Evolutionary conservation across 495 filamentous ascomycete species (phyloP), one percentile per base, ranked within the genome.

Genomic region (Oidiodendron maius): DNA sequence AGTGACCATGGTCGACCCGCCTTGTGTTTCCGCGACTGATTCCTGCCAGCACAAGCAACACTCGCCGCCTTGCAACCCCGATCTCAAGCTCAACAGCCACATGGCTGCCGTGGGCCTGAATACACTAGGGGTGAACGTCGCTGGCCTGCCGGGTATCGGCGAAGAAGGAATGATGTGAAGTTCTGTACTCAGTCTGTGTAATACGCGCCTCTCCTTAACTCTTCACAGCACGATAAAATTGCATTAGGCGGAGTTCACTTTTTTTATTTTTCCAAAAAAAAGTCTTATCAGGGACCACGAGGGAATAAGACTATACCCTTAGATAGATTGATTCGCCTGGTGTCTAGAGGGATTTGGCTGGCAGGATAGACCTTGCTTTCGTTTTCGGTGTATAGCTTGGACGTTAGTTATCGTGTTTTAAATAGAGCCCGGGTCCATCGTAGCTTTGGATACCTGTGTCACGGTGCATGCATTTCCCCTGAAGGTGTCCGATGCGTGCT

Each of bases 1-100:
- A 61, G 75, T 63, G 18, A 15, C 18, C 34, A 10, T 23, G 22
- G 18, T 25, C 3, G 20, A 40, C n/a, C n/a, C n/a, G n/a, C n/a
- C n/a, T n/a, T n/a, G n/a, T 25, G 12, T 40, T 30, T 37, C 53
- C 43, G 58, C 65, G 54, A 63, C 58, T 28, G 15, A 45, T 12
- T 28, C 36, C 30, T 36, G 25, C 25, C 46, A 79, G 75, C 87
- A 91, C 71, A 89, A 89, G 62, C 82, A 82, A 48, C 87, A 91
- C 58, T 88, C 86, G 11, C 84, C 83, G n/a, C 77, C 80, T 49
- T 91, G 87, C 55, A 69, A 81, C 55, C 60, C 68, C 40, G 58
- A 78, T 39, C 48, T 59, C 46, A 41, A 72, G 47, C 15, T 55
- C 51, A 44, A 67, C 32, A 25, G 46, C 20, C 32, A 61, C 57